These are phyloP conservation scores for Rhizopus arrhizus DNA, from an alignment of 371 early-diverging fungal genomes.

Conservation along the genomic window DNA sequence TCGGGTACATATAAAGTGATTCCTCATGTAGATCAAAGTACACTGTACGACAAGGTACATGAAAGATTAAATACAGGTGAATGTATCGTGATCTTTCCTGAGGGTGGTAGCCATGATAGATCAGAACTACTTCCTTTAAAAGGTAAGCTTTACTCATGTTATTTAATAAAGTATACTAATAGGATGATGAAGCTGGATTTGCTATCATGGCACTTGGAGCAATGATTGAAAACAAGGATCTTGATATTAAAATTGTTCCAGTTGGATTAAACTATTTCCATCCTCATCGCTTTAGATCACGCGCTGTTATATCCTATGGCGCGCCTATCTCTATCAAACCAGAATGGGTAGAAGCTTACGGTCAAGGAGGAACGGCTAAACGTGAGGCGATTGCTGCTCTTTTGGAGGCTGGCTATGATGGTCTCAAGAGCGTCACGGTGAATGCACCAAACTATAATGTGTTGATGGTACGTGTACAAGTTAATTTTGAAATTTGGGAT, in stretches of 20 bases:
- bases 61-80: constrained; percentile 60
- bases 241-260: constrained; percentile 81
- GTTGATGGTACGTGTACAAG: constrained; percentile 50
- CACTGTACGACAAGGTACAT: constrained; percentile 71
- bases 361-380: constrained; percentile 69
- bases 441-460: constrained; percentile 83
- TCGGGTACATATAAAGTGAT: constrained; percentile 55
- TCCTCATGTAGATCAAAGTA: constrained; percentile 77
- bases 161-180: neutral
- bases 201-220: constrained; percentile 83
- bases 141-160: constrained; percentile 24
- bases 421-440: constrained; percentile 73
- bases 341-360: constrained; percentile 68
- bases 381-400: constrained; percentile 67
- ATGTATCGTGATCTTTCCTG: constrained; percentile 87
- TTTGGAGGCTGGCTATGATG: constrained; percentile 62
- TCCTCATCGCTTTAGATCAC: constrained; percentile 84
- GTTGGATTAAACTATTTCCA: constrained; percentile 83
- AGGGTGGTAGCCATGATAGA: constrained; percentile 87
- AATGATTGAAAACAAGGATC: constrained; percentile 67
- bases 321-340: constrained; percentile 66
- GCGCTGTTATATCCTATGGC: constrained; percentile 86
- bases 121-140: constrained; percentile 83
- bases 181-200: constrained; percentile 55
- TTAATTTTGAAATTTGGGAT: neutral